Evolutionary conservation across 2,329 filamentous ascomycete genomes (phyloP).

Genomic region (Neophaeococcomyces aloes): DNA sequence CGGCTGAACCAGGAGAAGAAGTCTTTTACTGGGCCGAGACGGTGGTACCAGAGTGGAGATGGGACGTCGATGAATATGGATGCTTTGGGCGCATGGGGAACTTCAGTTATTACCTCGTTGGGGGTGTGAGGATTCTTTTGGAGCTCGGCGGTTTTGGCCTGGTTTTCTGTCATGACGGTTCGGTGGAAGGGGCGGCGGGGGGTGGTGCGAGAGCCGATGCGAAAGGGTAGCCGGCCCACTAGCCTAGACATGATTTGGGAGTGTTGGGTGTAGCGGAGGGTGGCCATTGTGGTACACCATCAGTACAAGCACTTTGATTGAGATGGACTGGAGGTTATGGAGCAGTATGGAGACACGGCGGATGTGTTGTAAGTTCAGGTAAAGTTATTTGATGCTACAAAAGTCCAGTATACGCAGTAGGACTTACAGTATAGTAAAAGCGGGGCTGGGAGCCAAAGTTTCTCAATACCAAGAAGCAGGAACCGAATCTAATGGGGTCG

Average conservation of each 20-base stretch:
- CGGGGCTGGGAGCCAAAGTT: too few relatives aligned
- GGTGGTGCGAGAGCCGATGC: not conserved
- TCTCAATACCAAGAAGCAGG: too few relatives aligned
- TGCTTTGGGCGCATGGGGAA: slow-evolving; percentile 13
- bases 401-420: too few relatives aligned
- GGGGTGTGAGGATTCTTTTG: slow-evolving; percentile 18
- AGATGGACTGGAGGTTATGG: not conserved
- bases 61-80: slow-evolving; percentile 10
- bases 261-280: not conserved
- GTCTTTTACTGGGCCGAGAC: slow-evolving; percentile 19
- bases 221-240: not conserved
- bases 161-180: slow-evolving; percentile 13
- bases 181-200: slow-evolving; percentile 6
- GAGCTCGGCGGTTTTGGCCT: slow-evolving; percentile 16
- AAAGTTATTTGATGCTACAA: too few relatives aligned
- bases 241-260: not conserved
- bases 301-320: not conserved
- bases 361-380: too few relatives aligned
- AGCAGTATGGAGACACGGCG: not conserved
- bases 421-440: too few relatives aligned
- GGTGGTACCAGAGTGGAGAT: slow-evolving; percentile 18
- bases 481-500: too few relatives aligned
- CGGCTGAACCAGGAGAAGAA: slow-evolving; percentile 30
- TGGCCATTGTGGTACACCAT: not conserved
- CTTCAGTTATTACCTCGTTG: slow-evolving; percentile 15